Conservation (phyloP, 2,329 filamentous ascomycete species). For the Ceratocystiopsis brevicomis region DNA sequence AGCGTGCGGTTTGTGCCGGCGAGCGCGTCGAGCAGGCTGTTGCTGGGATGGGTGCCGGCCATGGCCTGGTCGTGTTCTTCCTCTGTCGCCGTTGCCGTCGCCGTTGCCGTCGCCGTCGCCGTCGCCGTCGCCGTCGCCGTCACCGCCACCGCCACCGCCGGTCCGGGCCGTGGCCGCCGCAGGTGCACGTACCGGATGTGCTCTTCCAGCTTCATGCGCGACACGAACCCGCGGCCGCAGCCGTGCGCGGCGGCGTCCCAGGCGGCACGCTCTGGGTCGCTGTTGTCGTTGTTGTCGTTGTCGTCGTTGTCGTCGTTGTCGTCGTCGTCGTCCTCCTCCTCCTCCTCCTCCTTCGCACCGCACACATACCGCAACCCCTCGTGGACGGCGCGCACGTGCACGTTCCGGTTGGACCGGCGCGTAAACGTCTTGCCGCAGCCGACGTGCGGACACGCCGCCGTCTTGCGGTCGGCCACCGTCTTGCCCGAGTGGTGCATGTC, state of each 20-base stretch:
- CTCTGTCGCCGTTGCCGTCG: constrained; percentile 8
- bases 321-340: not conserved
- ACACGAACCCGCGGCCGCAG: constrained; percentile 58
- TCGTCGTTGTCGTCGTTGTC: not conserved
- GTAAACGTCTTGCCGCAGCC: constrained; percentile 65
- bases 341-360: constrained; percentile 21
- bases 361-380: constrained; percentile 65
- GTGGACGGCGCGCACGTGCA: constrained; percentile 62
- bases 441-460: constrained; percentile 43
- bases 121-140: constrained; percentile 6
- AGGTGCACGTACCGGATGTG: constrained; percentile 73
- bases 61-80: constrained; percentile 17
- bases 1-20: constrained; percentile 23
- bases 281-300: constrained; percentile 17
- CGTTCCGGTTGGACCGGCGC: constrained; percentile 62
- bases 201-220: constrained; percentile 62
- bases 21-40: constrained; percentile 15
- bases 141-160: constrained; percentile 8
- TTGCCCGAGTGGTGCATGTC: constrained; percentile 55
- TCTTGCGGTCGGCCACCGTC: constrained; percentile 42
- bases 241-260: constrained; percentile 44
- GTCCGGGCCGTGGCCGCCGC: constrained; percentile 28
- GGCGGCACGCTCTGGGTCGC: constrained; percentile 32
- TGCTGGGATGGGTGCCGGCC: constrained; percentile 18
- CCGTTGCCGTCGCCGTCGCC: constrained; percentile 10